Evolutionary conservation across 306 rosid species (phyloP).

Genomic region (Vigna trinervia): DNA sequence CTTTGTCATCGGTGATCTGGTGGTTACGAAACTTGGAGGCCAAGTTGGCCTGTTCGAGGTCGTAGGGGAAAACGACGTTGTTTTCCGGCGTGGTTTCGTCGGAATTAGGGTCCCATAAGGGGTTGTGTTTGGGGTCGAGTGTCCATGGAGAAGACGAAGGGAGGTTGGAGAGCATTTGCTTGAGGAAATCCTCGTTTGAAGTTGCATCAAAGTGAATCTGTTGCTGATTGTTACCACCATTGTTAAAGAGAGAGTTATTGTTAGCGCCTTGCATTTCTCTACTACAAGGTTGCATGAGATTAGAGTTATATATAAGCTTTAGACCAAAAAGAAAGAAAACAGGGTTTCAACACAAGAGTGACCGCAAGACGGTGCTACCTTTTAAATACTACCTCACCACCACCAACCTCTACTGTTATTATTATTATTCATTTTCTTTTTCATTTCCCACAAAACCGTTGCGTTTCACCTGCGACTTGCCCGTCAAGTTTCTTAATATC

Average conservation of each 20-base stretch:
- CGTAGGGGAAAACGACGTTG: slow-evolving; percentile 53
- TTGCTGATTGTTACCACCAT: not conserved
- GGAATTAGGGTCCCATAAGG: slow-evolving; percentile 61
- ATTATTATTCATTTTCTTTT: not conserved
- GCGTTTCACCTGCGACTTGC: not conserved
- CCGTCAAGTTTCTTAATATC: too few relatives aligned
- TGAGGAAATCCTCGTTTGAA: slow-evolving; percentile 84
- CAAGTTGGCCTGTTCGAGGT: slow-evolving; percentile 61
- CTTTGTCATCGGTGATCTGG: slow-evolving; percentile 60
- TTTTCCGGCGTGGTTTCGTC: slow-evolving; percentile 50
- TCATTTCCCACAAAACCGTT: not conserved
- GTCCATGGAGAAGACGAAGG: slow-evolving; percentile 63
- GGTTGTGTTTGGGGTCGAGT: slow-evolving; percentile 53
- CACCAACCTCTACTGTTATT: not conserved
- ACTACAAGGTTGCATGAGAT: slow-evolving; percentile 63
- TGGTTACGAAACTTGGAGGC: slow-evolving; percentile 77
- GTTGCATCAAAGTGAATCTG: slow-evolving; percentile 61
- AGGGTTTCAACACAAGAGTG: too few relatives aligned
- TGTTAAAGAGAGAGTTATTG: slow-evolving; percentile 56
- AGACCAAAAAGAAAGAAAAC: not conserved
- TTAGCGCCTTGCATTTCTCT: slow-evolving; percentile 73
- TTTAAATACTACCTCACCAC: not conserved
- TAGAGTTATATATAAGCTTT: not conserved
- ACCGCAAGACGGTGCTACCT: not conserved
- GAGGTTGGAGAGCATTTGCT: slow-evolving; percentile 83